Conservation (phyloP, 2,329 filamentous ascomycete species). For the Ophiocordyceps camponoti-leonardi region DNA sequence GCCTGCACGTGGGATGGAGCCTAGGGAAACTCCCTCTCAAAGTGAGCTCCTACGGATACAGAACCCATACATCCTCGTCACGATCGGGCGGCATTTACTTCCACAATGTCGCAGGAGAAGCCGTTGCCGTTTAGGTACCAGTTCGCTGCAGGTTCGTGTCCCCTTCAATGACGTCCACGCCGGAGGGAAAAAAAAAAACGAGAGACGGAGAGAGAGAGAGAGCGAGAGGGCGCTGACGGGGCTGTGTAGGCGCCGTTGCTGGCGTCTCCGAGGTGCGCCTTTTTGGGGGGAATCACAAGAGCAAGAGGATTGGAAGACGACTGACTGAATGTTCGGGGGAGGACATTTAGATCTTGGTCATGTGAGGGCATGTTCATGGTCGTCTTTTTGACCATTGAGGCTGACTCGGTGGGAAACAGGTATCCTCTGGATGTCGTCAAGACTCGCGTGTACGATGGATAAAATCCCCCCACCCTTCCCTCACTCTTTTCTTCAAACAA, state of each 20-base stretch:
- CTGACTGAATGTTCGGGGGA: background rate
- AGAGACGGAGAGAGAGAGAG: background rate
- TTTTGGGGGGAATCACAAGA: background rate
- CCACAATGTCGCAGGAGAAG: constrained; percentile 48
- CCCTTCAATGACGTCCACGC: background rate
- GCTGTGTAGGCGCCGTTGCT: constrained; percentile 59
- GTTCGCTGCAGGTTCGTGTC: constrained; percentile 65
- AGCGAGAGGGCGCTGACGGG: constrained; percentile 3
- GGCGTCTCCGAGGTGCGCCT: constrained; percentile 78
- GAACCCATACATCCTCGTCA: too few relatives aligned
- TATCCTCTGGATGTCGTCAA: constrained; percentile 98
- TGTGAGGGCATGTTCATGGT: constrained; percentile 34
- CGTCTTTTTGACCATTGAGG: constrained; percentile 1
- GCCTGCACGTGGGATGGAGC: too few relatives aligned
- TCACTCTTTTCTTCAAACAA: too few relatives aligned
- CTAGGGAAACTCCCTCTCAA: too few relatives aligned
- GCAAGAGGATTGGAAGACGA: background rate
- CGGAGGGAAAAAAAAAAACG: too few relatives aligned
- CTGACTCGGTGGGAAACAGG: constrained; percentile 32
- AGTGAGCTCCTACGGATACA: too few relatives aligned
- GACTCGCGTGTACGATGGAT: constrained; percentile 75
- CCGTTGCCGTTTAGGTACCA: constrained; percentile 88
- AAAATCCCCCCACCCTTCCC: constrained; percentile 3
- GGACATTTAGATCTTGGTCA: constrained; percentile 57
- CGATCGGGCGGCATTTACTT: constrained; percentile 2